Percentiles rank a stretch among this genome's conserved stretches.
phyloP scores from a whole-genome alignment of 768 basidiomycete species.

The Asterophora parasitica region DNA sequence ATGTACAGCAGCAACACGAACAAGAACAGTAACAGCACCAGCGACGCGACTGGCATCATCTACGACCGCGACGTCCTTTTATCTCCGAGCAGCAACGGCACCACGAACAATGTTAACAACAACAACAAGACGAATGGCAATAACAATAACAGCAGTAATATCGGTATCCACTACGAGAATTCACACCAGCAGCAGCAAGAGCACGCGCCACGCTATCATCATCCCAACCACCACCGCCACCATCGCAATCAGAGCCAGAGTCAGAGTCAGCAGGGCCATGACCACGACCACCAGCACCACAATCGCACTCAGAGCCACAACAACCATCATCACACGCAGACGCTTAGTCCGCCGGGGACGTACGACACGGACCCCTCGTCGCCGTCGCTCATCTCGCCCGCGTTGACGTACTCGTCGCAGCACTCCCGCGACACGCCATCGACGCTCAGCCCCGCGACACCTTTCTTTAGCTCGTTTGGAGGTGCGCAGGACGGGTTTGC shows the following conservation, averaged over 20 bases:
- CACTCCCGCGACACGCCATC: conserved; percentile 46
- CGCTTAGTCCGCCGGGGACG: background rate
- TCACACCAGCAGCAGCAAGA: background rate
- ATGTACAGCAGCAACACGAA: conserved; percentile 16
- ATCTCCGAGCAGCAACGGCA: background rate
- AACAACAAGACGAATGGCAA: background rate
- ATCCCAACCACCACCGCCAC: conserved; percentile 12
- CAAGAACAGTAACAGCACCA: conserved; percentile 24
- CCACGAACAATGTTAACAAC: background rate
- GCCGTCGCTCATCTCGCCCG: conserved; percentile 58
- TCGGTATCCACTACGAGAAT: conserved; percentile 7
- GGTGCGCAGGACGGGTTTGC: conserved; percentile 6
- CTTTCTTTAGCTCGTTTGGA: conserved; percentile 63
- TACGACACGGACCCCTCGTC: conserved; percentile 33
- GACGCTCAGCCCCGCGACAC: conserved; percentile 66
- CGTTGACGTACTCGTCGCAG: conserved; percentile 62
- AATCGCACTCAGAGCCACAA: background rate
- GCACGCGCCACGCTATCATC: conserved; percentile 9
- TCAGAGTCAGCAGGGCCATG: background rate
- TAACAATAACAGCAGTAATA: background rate
- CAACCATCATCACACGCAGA: background rate
- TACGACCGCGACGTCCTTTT: conserved; percentile 5
- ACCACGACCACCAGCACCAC: background rate
- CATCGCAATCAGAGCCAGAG: conserved; percentile 9
- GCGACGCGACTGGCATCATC: conserved; percentile 13